These are phyloP conservation scores for Phytophthora litchii DNA, from an alignment of 352 stramenopile genomes.

Conservation along the genomic window DNA sequence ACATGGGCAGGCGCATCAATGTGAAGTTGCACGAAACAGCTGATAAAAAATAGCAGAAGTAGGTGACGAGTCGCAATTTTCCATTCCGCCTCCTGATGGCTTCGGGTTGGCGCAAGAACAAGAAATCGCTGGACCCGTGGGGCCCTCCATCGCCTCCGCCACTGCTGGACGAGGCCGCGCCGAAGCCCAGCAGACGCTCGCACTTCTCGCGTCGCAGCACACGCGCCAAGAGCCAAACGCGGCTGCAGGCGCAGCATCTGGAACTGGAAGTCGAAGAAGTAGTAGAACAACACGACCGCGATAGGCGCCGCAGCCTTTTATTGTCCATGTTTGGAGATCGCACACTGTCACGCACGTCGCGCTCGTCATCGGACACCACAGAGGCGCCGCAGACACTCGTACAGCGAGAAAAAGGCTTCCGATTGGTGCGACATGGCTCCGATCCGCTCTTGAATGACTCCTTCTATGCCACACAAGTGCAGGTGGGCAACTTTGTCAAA, in stretches of 20 bases:
- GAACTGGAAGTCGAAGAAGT: conserved; percentile 43
- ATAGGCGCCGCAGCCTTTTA: conserved; percentile 29
- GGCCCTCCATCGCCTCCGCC: conserved; percentile 24
- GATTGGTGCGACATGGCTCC: conserved; percentile 52
- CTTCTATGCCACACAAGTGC: conserved; percentile 68
- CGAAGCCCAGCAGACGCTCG: conserved; percentile 12
- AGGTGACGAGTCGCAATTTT: conserved; percentile 14
- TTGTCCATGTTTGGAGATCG: conserved; percentile 33
- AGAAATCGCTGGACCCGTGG: conserved; percentile 4
- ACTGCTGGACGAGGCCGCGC: conserved; percentile 25
- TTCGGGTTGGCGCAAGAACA: conserved; percentile 21
- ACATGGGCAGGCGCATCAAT: conserved; percentile 5
- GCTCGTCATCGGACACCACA: conserved; percentile 32
- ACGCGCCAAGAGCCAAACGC: conserved; percentile 13
- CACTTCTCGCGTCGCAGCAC: conserved; percentile 26
- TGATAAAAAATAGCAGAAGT: conserved; percentile 21
- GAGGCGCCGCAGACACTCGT: conserved; percentile 29
- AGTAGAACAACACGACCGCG: conserved; percentile 29
- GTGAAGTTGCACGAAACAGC: conserved; percentile 6
- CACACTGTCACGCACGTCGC: conserved; percentile 20
- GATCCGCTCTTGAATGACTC: conserved; percentile 72
- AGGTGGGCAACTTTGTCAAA: conserved; percentile 77
- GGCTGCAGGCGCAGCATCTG: conserved; percentile 13
- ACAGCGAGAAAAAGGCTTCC: conserved; percentile 47
- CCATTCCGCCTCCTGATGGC: conserved; percentile 25